Evolutionary conservation across 2,329 filamentous ascomycete genomes (phyloP).

Genomic region (Fusarium tricinctum): DNA sequence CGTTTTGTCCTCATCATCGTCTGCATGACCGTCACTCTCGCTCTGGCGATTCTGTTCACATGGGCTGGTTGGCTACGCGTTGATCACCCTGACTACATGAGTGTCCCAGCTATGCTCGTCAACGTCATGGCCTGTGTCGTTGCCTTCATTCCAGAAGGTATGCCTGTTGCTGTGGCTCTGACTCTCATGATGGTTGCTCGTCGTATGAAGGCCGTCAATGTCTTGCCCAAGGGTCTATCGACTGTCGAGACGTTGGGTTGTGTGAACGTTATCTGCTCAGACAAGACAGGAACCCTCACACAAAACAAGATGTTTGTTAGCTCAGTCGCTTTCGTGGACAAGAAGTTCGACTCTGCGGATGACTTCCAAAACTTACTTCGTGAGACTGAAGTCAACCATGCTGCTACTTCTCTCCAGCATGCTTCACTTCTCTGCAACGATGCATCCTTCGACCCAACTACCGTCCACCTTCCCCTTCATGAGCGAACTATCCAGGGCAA

Average conservation of each 20-base stretch:
- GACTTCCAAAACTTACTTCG: slow-evolving; percentile 44
- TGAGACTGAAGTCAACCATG: not conserved
- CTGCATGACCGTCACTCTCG: slow-evolving; percentile 56
- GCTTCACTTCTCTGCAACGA: slow-evolving; percentile 57
- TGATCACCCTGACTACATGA: slow-evolving; percentile 57
- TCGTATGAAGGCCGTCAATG: slow-evolving; percentile 59
- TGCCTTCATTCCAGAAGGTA: slow-evolving; percentile 58
- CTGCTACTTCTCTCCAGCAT: slow-evolving; percentile 19
- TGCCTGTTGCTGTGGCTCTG: slow-evolving; percentile 57
- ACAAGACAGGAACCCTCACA: slow-evolving; percentile 60
- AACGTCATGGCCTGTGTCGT: slow-evolving; percentile 62
- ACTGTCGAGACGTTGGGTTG: slow-evolving; percentile 61
- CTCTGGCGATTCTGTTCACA: slow-evolving; percentile 60
- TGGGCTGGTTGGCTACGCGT: slow-evolving; percentile 60
- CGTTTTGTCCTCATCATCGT: slow-evolving; percentile 62
- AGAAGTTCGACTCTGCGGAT: slow-evolving; percentile 44
- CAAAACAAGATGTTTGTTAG: slow-evolving; percentile 62
- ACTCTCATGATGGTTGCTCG: slow-evolving; percentile 60
- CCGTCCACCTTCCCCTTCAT: slow-evolving; percentile 53
- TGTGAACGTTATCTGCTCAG: slow-evolving; percentile 61
- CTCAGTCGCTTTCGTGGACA: slow-evolving; percentile 56
- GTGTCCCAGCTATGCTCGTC: slow-evolving; percentile 60
- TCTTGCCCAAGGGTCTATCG: slow-evolving; percentile 59
- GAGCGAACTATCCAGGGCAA: slow-evolving; percentile 58
- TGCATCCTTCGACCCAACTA: slow-evolving; percentile 58